phyloP scores from a whole-genome alignment of 31 red algal species.

The Porphyra umbilicalis region DNA sequence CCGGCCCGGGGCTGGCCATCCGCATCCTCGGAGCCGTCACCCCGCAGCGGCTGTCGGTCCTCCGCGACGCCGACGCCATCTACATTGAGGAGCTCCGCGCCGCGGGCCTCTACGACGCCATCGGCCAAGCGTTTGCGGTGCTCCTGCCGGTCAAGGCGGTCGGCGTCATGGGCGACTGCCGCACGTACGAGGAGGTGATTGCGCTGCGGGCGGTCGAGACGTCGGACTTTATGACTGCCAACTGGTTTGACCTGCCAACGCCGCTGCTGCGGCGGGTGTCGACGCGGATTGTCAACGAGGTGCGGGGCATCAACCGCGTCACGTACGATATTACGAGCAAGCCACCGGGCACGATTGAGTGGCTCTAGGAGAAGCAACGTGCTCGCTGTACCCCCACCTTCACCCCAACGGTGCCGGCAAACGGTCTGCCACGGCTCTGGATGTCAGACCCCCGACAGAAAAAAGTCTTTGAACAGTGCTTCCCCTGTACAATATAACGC shows the following conservation, averaged over 20 bases:
- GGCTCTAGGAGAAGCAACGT: conserved; percentile 71
- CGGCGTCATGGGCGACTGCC: conserved; percentile 96
- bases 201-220: conserved; percentile 87
- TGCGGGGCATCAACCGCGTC: conserved; percentile 86
- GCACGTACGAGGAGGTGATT: conserved; percentile 88
- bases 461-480: no score
- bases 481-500: no score
- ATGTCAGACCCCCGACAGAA: no score
- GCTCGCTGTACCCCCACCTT: no score
- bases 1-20: conserved; percentile 95
- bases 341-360: conserved; percentile 97
- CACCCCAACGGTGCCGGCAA: no score
- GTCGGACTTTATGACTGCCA: conserved; percentile 96
- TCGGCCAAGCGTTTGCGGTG: conserved; percentile 94
- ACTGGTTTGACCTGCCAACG: conserved; percentile 73
- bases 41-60: conserved; percentile 30
- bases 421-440: no score
- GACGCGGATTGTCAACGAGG: conserved; percentile 89
- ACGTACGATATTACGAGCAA: conserved; percentile 93
- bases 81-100: conserved; percentile 75
- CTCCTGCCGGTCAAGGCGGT: conserved; percentile 91
- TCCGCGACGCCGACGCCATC: conserved; percentile 89
- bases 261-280: conserved; percentile 43
- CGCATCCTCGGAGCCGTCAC: conserved; percentile 89
- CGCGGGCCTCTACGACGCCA: conserved; percentile 56